These are phyloP conservation scores for Acacia melanoxylon DNA, from an alignment of 306 rosid genomes.

Conservation along the genomic window DNA sequence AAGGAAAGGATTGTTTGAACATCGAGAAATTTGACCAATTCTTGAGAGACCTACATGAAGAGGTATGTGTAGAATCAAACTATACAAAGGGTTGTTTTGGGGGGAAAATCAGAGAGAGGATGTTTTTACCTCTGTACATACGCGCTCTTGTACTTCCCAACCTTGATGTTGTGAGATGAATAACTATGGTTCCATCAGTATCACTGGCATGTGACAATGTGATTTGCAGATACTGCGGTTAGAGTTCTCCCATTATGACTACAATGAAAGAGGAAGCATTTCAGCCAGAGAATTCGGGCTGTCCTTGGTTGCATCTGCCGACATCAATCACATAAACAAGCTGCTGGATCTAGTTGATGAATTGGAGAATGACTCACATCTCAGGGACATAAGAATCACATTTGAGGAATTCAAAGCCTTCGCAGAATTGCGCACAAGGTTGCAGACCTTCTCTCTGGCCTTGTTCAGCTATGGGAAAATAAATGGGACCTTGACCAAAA, in stretches of 20 bases:
- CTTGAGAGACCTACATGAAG: conserved; percentile 62
- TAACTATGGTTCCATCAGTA: not conserved
- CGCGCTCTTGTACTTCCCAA: not conserved
- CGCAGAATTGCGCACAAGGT: conserved; percentile 58
- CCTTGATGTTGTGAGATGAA: not conserved
- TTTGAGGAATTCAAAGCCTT: conserved; percentile 67
- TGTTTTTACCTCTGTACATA: not conserved
- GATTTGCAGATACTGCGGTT: conserved; percentile 59
- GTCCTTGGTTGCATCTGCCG: conserved; percentile 85
- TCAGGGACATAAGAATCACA: conserved; percentile 46
- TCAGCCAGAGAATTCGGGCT: conserved; percentile 77
- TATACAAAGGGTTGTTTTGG: not conserved
- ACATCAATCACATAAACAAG: conserved; percentile 61
- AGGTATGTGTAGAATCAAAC: conserved; percentile 41
- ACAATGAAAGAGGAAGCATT: conserved; percentile 51
- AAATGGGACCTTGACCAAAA: conserved; percentile 60
- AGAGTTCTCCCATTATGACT: conserved; percentile 81
- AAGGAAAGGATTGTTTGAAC: conserved; percentile 52
- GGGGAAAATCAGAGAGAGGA: not conserved
- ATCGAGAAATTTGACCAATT: conserved; percentile 69
- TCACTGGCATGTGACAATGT: not conserved
- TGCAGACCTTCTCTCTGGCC: conserved; percentile 67
- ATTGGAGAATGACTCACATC: conserved; percentile 35
- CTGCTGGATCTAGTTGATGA: conserved; percentile 61
- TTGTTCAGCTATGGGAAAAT: conserved; percentile 78